phyloP scores from a whole-genome alignment of 805 yeast species.

The Lipomyces mesembrius region DNA sequence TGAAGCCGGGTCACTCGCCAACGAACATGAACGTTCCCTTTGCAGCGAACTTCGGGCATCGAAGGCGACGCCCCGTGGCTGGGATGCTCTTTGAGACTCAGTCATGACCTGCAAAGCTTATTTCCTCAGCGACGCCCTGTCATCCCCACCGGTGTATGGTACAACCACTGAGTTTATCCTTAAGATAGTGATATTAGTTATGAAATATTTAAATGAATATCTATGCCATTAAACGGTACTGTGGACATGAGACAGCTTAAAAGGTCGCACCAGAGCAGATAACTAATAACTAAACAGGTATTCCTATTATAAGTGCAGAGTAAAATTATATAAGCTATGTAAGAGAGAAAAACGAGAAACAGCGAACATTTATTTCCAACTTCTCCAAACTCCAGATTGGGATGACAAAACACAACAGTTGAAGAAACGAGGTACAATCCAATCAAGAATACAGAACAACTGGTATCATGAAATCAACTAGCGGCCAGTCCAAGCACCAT shows the following conservation, averaged over 20 bases:
- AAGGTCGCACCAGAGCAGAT: background rate
- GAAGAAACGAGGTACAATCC: no score
- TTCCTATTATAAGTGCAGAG: background rate
- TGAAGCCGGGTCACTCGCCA: no score
- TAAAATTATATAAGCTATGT: background rate
- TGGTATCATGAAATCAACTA: background rate
- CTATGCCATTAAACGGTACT: background rate
- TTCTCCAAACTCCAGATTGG: background rate
- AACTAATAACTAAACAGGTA: background rate
- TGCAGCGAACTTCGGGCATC: background rate
- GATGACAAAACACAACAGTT: background rate
- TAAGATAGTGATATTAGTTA: no score
- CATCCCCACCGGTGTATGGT: no score
- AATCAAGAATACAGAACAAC: background rate
- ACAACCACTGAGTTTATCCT: background rate
- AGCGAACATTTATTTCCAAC: background rate
- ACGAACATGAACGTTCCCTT: no score
- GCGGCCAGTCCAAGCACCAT: slow-evolving; percentile 34
- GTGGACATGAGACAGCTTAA: background rate
- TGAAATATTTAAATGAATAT: background rate
- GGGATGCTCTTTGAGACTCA: background rate
- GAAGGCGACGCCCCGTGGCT: background rate
- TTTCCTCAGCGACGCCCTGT: background rate
- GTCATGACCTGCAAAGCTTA: background rate
- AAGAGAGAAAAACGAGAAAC: background rate